Evolutionary conservation across 495 filamentous ascomycete species (phyloP).

Genomic region (Xylaria telfairii): DNA sequence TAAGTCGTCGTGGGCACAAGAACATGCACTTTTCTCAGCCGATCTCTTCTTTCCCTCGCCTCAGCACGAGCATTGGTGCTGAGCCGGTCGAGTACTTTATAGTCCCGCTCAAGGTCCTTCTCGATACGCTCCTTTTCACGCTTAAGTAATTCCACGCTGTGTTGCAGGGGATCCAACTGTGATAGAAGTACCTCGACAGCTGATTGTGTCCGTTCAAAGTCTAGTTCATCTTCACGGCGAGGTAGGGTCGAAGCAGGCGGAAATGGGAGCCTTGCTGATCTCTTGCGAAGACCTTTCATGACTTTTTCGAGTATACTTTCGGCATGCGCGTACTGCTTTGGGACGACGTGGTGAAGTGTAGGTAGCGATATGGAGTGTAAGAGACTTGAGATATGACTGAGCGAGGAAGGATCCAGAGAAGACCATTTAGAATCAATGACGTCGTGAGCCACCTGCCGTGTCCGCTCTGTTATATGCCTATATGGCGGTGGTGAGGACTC

Average conservation of each 20-base stretch:
- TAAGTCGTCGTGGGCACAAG: constrained; percentile 43
- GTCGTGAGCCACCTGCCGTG: constrained; percentile 47
- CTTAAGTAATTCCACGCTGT: constrained; percentile 49
- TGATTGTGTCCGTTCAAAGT: constrained; percentile 51
- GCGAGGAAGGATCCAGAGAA: constrained; percentile 44
- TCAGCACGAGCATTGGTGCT: constrained; percentile 49
- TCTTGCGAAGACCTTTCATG: constrained; percentile 18
- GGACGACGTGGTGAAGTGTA: constrained; percentile 47
- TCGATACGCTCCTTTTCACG: constrained; percentile 49
- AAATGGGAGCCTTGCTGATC: constrained; percentile 38
- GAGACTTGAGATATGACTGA: constrained; percentile 45
- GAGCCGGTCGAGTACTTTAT: constrained; percentile 42
- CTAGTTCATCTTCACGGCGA: constrained; percentile 48
- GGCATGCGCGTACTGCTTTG: constrained; percentile 42
- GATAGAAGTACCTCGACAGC: constrained; percentile 44
- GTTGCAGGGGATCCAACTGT: constrained; percentile 51
- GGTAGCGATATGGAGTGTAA: constrained; percentile 46
- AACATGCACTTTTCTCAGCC: constrained; percentile 47
- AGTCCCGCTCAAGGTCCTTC: constrained; percentile 47
- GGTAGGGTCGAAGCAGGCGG: constrained; percentile 43
- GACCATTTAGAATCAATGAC: constrained; percentile 55
- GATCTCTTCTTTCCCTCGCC: constrained; percentile 43
- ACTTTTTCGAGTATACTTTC: constrained; percentile 37
- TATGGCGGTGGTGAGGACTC: constrained; percentile 39
- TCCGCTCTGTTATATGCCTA: constrained; percentile 47